Percentiles rank a stretch among this genome's conserved stretches.
Conservation (phyloP, 306 rosid genomes). For the Cicer cuneatum region DNA sequence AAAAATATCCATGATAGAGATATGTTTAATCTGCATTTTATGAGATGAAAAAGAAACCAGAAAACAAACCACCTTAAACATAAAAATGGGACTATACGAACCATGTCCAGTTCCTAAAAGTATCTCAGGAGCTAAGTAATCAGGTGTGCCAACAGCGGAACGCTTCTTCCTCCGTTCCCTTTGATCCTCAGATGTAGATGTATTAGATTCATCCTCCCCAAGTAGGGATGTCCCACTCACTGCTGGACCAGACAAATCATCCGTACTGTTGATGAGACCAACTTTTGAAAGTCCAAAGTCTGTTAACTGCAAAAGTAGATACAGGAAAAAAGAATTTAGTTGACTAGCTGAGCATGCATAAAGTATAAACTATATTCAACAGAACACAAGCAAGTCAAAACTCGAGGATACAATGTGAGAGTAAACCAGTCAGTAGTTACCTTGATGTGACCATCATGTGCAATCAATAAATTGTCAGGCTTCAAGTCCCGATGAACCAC, state of each 20-base stretch:
- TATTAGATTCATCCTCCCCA: slow-evolving; percentile 73
- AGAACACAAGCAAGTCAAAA: slow-evolving; percentile 23
- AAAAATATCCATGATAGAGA: slow-evolving; percentile 30
- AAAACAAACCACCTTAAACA: slow-evolving; percentile 64
- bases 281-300: slow-evolving; percentile 99
- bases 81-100: slow-evolving; percentile 65
- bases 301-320: slow-evolving; percentile 71
- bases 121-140: slow-evolving; percentile 99
- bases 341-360: slow-evolving; percentile 9
- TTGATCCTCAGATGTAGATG: slow-evolving; percentile 77
- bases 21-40: slow-evolving; percentile 35
- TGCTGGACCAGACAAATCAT: slow-evolving; percentile 94
- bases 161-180: slow-evolving; percentile 85
- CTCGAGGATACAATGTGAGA: slow-evolving; percentile 20
- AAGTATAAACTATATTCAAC: not conserved
- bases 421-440: slow-evolving; percentile 48
- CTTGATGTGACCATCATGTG: slow-evolving; percentile 99
- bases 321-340: slow-evolving; percentile 11
- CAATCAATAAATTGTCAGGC: slow-evolving; percentile 96
- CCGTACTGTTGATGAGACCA: slow-evolving; percentile 99
- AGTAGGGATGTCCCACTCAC: slow-evolving; percentile 81
- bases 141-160: slow-evolving; percentile 99
- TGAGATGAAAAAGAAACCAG: slow-evolving; percentile 41
- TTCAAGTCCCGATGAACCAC: slow-evolving; percentile 99
- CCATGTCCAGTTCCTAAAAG: slow-evolving; percentile 99